A percentile compares a stretch with the other conserved stretches of the same genome.
Evolutionary conservation across 345 rosid genomes (phyloP).

Genomic region (Pelargonium nanum): DNA sequence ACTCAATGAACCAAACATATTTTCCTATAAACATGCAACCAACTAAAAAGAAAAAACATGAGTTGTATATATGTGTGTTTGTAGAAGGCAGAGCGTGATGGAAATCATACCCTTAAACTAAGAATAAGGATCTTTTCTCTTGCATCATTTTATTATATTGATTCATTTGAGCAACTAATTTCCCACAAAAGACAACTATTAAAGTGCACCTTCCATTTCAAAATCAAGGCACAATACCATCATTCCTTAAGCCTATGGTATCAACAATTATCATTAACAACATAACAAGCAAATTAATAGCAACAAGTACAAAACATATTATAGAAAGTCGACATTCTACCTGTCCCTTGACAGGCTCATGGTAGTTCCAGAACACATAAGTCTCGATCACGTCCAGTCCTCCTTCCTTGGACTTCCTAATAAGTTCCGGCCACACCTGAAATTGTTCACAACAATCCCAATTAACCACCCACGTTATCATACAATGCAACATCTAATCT

Average conservation of each 20-base stretch:
- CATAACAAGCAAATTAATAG: background rate
- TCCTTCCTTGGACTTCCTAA: slow-evolving; percentile 52
- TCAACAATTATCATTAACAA: no score
- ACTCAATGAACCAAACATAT: background rate
- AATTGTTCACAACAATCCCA: slow-evolving; percentile 1
- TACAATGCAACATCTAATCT: background rate
- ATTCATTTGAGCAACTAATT: background rate
- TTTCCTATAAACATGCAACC: background rate
- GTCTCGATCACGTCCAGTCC: slow-evolving; percentile 60
- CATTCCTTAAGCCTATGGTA: background rate
- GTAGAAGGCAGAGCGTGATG: background rate
- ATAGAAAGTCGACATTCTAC: slow-evolving; percentile 12
- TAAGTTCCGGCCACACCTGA: slow-evolving; percentile 59
- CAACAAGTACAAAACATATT: background rate
- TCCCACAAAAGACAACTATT: background rate
- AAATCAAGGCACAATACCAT: background rate
- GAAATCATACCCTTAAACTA: background rate
- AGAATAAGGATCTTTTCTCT: background rate
- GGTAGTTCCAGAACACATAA: slow-evolving; percentile 60
- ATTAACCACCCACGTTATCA: background rate
- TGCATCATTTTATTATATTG: background rate
- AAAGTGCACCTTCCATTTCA: background rate
- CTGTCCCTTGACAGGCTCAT: slow-evolving; percentile 56
- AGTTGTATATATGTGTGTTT: background rate
- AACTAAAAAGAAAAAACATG: background rate